A percentile compares a stretch with the other conserved stretches of the same genome.
Evolutionary conservation across 371 early-diverging fungal genomes (phyloP).

Genomic region (Haplosporangium sp.): DNA sequence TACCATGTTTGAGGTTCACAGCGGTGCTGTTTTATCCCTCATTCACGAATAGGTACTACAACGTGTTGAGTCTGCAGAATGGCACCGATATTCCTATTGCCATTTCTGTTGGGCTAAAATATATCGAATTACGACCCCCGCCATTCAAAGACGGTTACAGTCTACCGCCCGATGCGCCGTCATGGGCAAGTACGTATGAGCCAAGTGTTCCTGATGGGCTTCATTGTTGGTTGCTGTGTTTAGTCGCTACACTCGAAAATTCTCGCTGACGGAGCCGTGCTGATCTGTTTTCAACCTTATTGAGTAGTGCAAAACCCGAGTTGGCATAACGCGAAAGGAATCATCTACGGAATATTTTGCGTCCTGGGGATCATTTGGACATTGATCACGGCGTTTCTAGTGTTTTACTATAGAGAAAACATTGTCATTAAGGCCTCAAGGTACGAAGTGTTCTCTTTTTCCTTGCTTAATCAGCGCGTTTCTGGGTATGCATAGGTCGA

Average conservation of each 20-base stretch:
- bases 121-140: background rate
- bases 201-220: background rate
- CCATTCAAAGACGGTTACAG: constrained; percentile 8
- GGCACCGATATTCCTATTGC: constrained; percentile 11
- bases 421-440: constrained; percentile 33
- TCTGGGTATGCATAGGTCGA: background rate
- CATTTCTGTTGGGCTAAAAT: background rate
- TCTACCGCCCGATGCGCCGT: constrained; percentile 14
- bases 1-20: too few relatives aligned
- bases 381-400: background rate
- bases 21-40: too few relatives aligned
- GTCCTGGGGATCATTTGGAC: constrained; percentile 1
- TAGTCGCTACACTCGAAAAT: too few relatives aligned
- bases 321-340: constrained; percentile 9
- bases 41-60: constrained; percentile 1
- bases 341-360: constrained; percentile 6
- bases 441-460: background rate
- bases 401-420: constrained; percentile 13
- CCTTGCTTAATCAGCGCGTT: background rate
- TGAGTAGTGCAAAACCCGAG: constrained; percentile 16
- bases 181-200: constrained; percentile 13
- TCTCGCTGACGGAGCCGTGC: background rate
- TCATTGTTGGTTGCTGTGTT: too few relatives aligned
- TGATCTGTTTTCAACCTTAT: background rate
- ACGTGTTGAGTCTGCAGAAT: constrained; percentile 5